phyloP scores from a whole-genome alignment of 2,329 filamentous ascomycete genomes.

The Fusarium buharicum region DNA sequence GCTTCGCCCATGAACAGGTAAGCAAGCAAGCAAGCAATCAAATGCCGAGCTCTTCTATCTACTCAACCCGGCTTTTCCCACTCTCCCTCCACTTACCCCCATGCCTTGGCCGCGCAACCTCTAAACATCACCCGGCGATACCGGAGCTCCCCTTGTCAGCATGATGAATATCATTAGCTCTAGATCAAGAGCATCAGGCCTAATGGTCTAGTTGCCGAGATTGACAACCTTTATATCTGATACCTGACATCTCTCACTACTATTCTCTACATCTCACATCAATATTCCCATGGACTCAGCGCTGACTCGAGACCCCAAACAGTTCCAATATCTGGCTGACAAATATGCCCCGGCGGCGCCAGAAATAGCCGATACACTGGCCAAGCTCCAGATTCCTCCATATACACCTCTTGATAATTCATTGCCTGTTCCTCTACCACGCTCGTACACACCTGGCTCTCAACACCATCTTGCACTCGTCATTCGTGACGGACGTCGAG shows the following conservation, averaged over 20 bases:
- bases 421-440: conserved; percentile 65
- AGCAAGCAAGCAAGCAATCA: conserved; percentile 46
- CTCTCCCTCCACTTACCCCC: conserved; percentile 10
- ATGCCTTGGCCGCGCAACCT: conserved; percentile 17
- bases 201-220: conserved; percentile 64
- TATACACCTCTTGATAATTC: conserved; percentile 60
- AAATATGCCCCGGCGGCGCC: conserved; percentile 73
- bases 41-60: too few relatives aligned
- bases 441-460: conserved; percentile 54
- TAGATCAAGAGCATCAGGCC: conserved; percentile 78
- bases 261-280: conserved; percentile 12
- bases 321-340: conserved; percentile 74
- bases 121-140: conserved; percentile 39
- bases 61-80: too few relatives aligned
- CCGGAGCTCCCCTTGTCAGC: conserved; percentile 44
- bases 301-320: conserved; percentile 41
- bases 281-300: conserved; percentile 28
- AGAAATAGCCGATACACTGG: conserved; percentile 73
- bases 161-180: conserved; percentile 73
- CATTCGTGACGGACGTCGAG: conserved; percentile 71
- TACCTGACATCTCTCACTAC: conserved; percentile 36
- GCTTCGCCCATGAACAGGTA: conserved; percentile 75
- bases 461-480: conserved; percentile 69
- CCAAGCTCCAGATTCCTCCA: conserved; percentile 73
- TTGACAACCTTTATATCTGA: conserved; percentile 65